Evolutionary conservation across 2,329 filamentous ascomycete genomes (phyloP).

Genomic region (Endoconidiophora laricicola): DNA sequence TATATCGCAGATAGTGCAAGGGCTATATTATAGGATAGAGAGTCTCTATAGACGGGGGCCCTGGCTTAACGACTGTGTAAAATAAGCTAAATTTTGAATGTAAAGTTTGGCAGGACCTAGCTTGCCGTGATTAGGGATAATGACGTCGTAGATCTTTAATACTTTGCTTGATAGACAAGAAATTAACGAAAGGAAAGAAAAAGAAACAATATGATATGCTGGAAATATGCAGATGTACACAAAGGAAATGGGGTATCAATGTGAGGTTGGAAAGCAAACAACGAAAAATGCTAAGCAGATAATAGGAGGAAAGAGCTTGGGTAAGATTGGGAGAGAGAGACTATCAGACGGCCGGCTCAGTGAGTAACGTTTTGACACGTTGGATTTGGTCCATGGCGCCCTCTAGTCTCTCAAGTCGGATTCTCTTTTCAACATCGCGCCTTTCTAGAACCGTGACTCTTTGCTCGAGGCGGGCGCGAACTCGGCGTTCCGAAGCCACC

Average conservation of each 20-base stretch:
- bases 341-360: not conserved
- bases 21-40: no score
- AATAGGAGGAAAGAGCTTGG: not conserved
- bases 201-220: not conserved
- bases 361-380: constrained; percentile 46
- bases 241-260: constrained; percentile 1
- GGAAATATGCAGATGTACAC: not conserved
- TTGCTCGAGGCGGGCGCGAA: constrained; percentile 54
- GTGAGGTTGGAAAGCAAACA: not conserved
- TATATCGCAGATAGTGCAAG: no score
- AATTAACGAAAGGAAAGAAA: no score
- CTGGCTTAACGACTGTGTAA: no score
- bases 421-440: constrained; percentile 52
- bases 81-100: no score
- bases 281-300: not conserved
- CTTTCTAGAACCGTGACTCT: constrained; percentile 51
- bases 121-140: no score
- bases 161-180: no score
- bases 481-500: constrained; percentile 61
- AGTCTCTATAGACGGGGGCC: no score
- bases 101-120: no score
- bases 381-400: constrained; percentile 55
- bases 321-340: not conserved
- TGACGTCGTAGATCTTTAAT: no score
- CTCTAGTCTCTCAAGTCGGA: constrained; percentile 53